phyloP scores from a whole-genome alignment of 768 basidiomycete species.

The Pleurotus tuoliensis region DNA sequence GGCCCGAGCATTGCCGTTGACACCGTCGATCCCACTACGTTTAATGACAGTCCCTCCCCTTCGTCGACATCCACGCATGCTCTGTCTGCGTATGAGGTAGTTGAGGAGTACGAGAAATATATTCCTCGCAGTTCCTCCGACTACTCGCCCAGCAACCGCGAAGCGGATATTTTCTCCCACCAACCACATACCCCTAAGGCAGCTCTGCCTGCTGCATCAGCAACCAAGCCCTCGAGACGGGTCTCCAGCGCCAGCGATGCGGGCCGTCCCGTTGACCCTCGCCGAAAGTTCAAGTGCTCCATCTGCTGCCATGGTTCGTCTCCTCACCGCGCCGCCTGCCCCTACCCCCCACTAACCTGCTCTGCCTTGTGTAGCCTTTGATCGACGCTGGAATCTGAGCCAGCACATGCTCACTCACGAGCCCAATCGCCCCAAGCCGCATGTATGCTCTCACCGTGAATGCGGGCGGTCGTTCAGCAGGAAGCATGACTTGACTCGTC shows the following conservation, averaged over 20 bases:
- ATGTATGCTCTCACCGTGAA: slow-evolving; percentile 78
- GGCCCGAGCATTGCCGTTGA: slow-evolving; percentile 22
- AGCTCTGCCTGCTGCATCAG: slow-evolving; percentile 55
- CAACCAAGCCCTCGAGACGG: slow-evolving; percentile 44
- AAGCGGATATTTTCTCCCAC: slow-evolving; percentile 39
- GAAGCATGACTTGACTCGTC: slow-evolving; percentile 90
- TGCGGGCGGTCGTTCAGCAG: slow-evolving; percentile 92
- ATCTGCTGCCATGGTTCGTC: slow-evolving; percentile 69
- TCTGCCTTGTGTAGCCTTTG: slow-evolving; percentile 59
- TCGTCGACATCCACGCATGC: slow-evolving; percentile 56
- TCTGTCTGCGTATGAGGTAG: slow-evolving; percentile 28
- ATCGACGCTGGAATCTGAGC: slow-evolving; percentile 91
- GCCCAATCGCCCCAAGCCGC: slow-evolving; percentile 85
- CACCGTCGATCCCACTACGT: slow-evolving; percentile 53
- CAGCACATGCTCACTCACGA: slow-evolving; percentile 95
- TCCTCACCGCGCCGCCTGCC: not conserved
- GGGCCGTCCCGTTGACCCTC: slow-evolving; percentile 51
- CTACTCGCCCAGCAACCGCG: slow-evolving; percentile 53
- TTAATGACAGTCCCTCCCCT: slow-evolving; percentile 49
- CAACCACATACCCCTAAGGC: slow-evolving; percentile 37
- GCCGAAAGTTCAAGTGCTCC: slow-evolving; percentile 76
- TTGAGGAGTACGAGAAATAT: slow-evolving; percentile 29
- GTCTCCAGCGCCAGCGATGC: slow-evolving; percentile 44
- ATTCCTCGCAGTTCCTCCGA: slow-evolving; percentile 61
- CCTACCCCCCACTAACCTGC: slow-evolving; percentile 9